Percentiles rank a stretch among this genome's conserved stretches.
Evolutionary conservation across 2,329 filamentous ascomycete genomes (phyloP).

Genomic region (Microdochium nivale): DNA sequence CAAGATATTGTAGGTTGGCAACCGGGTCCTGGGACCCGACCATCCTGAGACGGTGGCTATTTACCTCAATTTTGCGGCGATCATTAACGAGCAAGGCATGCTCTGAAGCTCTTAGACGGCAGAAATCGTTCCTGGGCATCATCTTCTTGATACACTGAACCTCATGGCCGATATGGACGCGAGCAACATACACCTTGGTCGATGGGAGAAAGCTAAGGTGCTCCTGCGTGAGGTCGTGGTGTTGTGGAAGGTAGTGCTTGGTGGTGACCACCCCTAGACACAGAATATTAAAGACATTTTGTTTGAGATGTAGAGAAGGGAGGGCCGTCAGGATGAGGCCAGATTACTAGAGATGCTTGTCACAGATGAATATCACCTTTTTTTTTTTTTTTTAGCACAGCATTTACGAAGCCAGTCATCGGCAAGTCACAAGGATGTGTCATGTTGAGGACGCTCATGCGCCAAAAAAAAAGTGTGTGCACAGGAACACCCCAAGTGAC

Average conservation of each 20-base stretch:
- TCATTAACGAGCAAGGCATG: not conserved
- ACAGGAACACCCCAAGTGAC: too few species aligned
- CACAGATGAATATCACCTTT: not conserved
- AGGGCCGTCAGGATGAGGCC: not conserved
- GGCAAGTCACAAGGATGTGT: not conserved
- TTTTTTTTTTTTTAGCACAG: not conserved
- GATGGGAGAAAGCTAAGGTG: not conserved
- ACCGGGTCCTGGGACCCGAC: not conserved
- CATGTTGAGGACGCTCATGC: too few species aligned
- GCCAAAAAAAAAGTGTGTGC: too few species aligned
- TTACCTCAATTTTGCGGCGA: not conserved
- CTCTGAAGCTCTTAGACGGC: not conserved
- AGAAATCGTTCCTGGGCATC: not conserved
- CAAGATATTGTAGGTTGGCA: not conserved
- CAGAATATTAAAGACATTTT: not conserved
- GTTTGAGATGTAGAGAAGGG: not conserved
- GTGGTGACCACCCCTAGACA: not conserved
- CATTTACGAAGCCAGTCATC: not conserved
- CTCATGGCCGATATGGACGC: not conserved
- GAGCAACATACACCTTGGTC: not conserved
- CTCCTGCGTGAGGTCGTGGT: not conserved
- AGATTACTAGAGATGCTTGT: not conserved
- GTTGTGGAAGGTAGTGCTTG: not conserved
- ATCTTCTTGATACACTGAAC: not conserved
- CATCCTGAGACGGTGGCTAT: not conserved